Evolutionary conservation across 148 eudicot species (phyloP), one percentile per base, ranked within the genome.

Genomic region (Chenopodium formosanum): DNA sequence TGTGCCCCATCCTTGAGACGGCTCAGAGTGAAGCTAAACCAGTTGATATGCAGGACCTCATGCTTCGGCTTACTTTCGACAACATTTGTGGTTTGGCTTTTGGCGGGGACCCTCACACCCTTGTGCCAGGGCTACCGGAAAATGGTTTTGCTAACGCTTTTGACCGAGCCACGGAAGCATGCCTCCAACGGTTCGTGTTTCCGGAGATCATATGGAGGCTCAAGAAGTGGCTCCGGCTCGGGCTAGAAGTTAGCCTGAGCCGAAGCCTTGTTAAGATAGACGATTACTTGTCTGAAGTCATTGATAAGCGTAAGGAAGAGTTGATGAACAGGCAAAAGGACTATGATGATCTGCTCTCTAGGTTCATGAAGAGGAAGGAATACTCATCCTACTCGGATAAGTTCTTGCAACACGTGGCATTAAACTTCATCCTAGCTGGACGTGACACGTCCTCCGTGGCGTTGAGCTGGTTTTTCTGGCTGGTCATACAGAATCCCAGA

Each of bases 371-470:
- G 88, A 94, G 89, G 63, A 93, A 94, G 76, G 95, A 94, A 80
- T 81, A 85, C 63, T 81, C 87, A 68, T 87, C 95, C 46, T 94
- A 93, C 81, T 85, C 98, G 25, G 93, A 94, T 77, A 89, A 89
- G 37, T 93, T 90, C 84, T 79, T 94, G 60, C 94, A 93, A 83
- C 92, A 94, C 72, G 98, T 94, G 87, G 95, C 97, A 37, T 90
- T 94, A 77, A 94, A 90, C 62, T 94, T 94, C 90, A 94, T 94
- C 91, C 89, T 94, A 79, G 98, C 98, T 78, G 98, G 98, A 76
- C 97, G 98, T 0, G 98, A 94, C 89, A 94, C 98, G 23, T 94
- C 98, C 80, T 93, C 98, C 0, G 98, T 88, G 40, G 98, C 98
- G 7, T 78, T 94, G 83, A 90, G 95, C 90, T 95, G 98, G 98